These are phyloP conservation scores for Botrytis elliptica DNA, from an alignment of 2,329 filamentous ascomycete species.

Conservation along the genomic window DNA sequence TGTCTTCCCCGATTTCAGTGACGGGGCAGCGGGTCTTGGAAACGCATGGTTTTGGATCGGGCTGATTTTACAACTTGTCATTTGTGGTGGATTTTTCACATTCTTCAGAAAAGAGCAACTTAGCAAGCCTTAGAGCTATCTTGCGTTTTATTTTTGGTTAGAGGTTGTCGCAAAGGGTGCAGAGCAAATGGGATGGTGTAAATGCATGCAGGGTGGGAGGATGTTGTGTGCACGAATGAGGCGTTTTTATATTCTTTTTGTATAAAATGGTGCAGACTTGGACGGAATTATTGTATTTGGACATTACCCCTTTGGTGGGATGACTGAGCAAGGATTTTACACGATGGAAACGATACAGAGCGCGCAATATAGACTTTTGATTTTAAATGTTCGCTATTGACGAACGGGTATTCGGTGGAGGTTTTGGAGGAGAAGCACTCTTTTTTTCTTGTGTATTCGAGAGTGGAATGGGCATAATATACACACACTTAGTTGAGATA, in stretches of 20 bases:
- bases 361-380: slow-evolving; percentile 11
- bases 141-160: slow-evolving; percentile 8
- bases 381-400: slow-evolving; percentile 7
- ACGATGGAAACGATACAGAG: slow-evolving; percentile 18
- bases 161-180: not conserved
- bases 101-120: slow-evolving; percentile 60
- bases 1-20: slow-evolving; percentile 54
- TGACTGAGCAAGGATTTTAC: slow-evolving; percentile 9
- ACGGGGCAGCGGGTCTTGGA: slow-evolving; percentile 13
- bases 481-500: slow-evolving; percentile 4
- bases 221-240: slow-evolving; percentile 7
- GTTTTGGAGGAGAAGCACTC: not conserved
- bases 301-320: slow-evolving; percentile 13
- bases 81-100: slow-evolving; percentile 57
- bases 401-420: not conserved
- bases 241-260: slow-evolving; percentile 12
- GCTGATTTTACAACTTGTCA: slow-evolving; percentile 54
- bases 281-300: slow-evolving; percentile 17
- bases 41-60: slow-evolving; percentile 47
- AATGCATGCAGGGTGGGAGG: slow-evolving; percentile 12
- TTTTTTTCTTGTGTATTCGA: slow-evolving; percentile 12
- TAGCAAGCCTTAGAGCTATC: slow-evolving; percentile 46
- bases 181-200: not conserved
- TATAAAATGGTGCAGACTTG: slow-evolving; percentile 17
- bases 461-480: slow-evolving; percentile 9